Evolutionary conservation across 148 eudicot genomes (phyloP), one percentile per base, ranked within the genome.

Genomic region (Rhododendron simsii): DNA sequence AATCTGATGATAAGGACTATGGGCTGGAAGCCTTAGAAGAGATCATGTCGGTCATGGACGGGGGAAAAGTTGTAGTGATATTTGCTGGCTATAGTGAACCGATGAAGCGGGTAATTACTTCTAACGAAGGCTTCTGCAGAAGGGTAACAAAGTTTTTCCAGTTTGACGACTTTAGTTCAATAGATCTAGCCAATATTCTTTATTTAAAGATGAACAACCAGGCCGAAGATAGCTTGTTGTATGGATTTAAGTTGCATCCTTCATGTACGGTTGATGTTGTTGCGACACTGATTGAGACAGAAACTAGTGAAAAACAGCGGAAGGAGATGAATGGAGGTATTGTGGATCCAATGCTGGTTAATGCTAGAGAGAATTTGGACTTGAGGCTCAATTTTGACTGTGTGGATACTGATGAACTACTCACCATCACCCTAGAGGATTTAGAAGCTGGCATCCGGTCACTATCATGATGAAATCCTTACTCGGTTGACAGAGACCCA

Each of bases 1-100:
- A 98, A 82, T 87, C 98, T 28, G 99, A 98, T 74, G 99, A 98
- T 65, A 98, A 98, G 84, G 99, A 98, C 90, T 98, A 95, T 55
- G 99, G 99, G 8, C 88, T 98, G 81, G 99, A 98, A 91, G 99
- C 99, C 51, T 87, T 98, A 78, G 99, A 98, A 87, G 99, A 98
- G 92, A 98, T 98, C 78, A 98, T 98, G 99, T 98, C 99, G 7
- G 91, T 98, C 65, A 98, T 98, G 99, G 99, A 98, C 88, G 91
- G 85, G 81, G 99, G 99, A 55, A 98, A 95, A 91, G 90, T 98
- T 51, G 98, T 98, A 0, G 99, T 98, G 37, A 95, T 98, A 86
- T 98, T 98, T 79, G 99, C 99, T 23, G 98, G 99, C 82, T 98
- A 98, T 78, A 93, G 96, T 50, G 99, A 95, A 88, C 98, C 99